These are phyloP conservation scores for Ceratocystis lukuohia DNA, from an alignment of 2,329 filamentous ascomycete species.

Conservation along the genomic window DNA sequence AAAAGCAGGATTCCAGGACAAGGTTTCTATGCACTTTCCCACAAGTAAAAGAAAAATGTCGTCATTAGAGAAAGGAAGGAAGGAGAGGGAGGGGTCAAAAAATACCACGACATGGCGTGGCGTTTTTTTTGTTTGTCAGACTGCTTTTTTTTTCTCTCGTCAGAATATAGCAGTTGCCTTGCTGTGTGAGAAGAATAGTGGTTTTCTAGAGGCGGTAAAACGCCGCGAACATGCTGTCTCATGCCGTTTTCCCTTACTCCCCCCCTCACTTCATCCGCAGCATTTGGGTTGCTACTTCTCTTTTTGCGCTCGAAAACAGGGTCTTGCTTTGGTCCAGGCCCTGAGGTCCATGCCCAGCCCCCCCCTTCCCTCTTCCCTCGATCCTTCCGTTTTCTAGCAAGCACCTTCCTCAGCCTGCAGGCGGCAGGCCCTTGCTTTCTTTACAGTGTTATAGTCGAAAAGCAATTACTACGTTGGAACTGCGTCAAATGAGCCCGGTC, in stretches of 20 bases:
- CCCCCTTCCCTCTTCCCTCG: slow-evolving; percentile 1
- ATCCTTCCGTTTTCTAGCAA: slow-evolving; percentile 4
- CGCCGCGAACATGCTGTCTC: background rate
- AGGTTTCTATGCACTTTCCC: background rate
- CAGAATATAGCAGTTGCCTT: background rate
- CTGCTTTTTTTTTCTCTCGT: background rate
- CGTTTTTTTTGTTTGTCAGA: background rate
- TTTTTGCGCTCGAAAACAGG: background rate
- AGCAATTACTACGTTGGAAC: background rate
- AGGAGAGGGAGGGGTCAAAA: background rate
- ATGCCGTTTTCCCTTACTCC: background rate
- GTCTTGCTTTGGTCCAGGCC: slow-evolving; percentile 2
- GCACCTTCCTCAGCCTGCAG: slow-evolving; percentile 5
- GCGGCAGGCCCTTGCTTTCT: slow-evolving; percentile 1
- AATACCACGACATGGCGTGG: background rate
- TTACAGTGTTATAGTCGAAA: background rate
- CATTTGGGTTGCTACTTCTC: background rate
- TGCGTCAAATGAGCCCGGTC: background rate
- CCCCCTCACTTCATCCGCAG: background rate
- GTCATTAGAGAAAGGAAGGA: slow-evolving; percentile 2
- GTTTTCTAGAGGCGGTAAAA: background rate
- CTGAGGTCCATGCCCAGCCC: background rate
- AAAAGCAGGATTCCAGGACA: background rate
- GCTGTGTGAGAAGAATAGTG: background rate
- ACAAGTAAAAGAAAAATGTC: background rate